phyloP scores from a whole-genome alignment of 78 protist genomes.

The Pelomyxa schiedti region DNA sequence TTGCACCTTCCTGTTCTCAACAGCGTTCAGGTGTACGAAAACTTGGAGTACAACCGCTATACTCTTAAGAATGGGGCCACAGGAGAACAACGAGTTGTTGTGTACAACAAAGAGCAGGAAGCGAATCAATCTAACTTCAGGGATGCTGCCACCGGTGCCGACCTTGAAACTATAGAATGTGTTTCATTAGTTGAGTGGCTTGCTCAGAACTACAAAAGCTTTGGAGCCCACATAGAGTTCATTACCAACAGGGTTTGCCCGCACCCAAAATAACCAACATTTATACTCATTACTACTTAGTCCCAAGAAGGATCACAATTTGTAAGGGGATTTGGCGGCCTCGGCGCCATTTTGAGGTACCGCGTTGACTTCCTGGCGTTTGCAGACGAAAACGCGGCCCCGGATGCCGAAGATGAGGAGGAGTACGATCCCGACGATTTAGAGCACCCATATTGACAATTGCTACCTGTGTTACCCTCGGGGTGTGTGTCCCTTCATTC shows the following conservation, averaged over 20 bases:
- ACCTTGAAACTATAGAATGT: conserved; percentile 62
- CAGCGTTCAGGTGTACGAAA: no score
- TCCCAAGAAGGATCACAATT: conserved; percentile 97
- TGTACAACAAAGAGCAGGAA: no score
- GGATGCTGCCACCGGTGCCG: conserved; percentile 58
- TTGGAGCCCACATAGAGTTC: conserved; percentile 87
- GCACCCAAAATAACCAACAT: no score
- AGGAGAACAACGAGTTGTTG: no score
- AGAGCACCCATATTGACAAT: no score
- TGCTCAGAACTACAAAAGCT: conserved; percentile 84
- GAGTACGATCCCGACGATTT: no score
- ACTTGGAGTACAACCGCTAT: conserved; percentile 49
- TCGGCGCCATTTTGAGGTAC: conserved; percentile 93
- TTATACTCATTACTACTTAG: no score
- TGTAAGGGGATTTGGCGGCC: conserved; percentile 95
- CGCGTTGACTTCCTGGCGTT: conserved; percentile 51
- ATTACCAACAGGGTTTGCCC: no score
- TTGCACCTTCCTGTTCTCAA: no score
- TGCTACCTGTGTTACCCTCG: no score
- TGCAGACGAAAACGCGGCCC: no score
- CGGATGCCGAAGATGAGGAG: conserved; percentile 32
- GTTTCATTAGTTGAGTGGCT: conserved; percentile 89
- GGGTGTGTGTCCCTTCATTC: no score
- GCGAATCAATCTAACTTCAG: conserved; percentile 30
- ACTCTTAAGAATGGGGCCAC: conserved; percentile 20